Base-by-base conservation (phyloP, 768 basidiomycete genomes). In the Daedaleopsis sinensis region DNA sequence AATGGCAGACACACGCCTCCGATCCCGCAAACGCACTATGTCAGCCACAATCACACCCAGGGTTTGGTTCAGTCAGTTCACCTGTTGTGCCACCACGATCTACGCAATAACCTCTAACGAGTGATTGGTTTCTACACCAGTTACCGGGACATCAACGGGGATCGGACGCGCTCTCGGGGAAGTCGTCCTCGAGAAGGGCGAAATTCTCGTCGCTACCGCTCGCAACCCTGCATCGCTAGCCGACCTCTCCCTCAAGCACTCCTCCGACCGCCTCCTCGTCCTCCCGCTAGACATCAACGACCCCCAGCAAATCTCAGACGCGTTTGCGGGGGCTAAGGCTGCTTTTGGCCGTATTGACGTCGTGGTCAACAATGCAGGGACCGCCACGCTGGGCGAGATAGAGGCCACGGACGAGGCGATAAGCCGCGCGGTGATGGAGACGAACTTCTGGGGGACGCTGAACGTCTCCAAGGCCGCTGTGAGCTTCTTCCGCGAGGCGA, bases 401-500 rank as follows among this genome's bases (percentile, higher is more conserved):
- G 70, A 72, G 55, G 65, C 50, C 23, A 59, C 56, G 13, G 61
- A 60, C 7, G 65, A 67, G 18, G 58, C 54, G 23, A 19, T 24
- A 16, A 68, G 67, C 13, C 57, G 65, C 2, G 56, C 35, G 1
- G 18, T 68, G 49, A 63, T 73, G 39, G 72, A 73, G 39, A 65
- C 69, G 7, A 67, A 70, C 51, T 70, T 70, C 55, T 73, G 67
- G 69, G 69, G 72, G 8, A 66, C 71, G 0, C 59, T 64, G 0
- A 59, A 67, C 21, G 76, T 78, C 44, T 74, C 61, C 27, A 64
- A 56, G 35, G 77, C 70, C 37, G 74, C 76, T 0, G 64, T 79
- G 48, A 60, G 58, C 53, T 71, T 70, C 55, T 76, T 79, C 61
- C 71, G 78, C 32, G 78, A 79, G 8, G 64, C 67, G 0, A 79